Evolutionary conservation across 148 eudicot genomes (phyloP).

Genomic region (Fagopyrum homotropicum): DNA sequence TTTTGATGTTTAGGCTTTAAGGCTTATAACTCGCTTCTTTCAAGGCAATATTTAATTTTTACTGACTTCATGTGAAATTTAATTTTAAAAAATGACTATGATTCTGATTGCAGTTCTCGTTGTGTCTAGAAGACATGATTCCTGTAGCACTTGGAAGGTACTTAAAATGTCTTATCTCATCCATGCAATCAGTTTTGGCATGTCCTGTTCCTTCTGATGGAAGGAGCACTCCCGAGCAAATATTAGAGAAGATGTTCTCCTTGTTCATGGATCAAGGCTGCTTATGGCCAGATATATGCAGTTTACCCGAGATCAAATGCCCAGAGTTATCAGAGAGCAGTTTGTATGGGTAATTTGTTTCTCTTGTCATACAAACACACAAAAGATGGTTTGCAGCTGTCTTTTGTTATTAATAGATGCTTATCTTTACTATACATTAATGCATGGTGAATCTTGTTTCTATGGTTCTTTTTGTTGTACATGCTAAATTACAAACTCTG

Average conservation of each 20-base stretch:
- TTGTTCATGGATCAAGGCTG: constrained; percentile 88
- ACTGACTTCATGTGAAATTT: background rate
- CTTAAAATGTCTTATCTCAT: constrained; percentile 58
- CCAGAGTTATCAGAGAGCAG: constrained; percentile 68
- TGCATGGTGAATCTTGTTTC: background rate
- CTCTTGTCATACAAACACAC: constrained; percentile 8
- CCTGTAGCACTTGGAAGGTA: constrained; percentile 93
- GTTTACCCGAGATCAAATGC: constrained; percentile 69
- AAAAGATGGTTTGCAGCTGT: background rate
- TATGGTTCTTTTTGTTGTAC: background rate
- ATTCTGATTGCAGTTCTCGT: constrained; percentile 66
- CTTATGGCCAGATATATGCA: constrained; percentile 84
- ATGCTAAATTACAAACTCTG: background rate
- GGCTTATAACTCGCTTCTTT: background rate
- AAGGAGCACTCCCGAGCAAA: constrained; percentile 43
- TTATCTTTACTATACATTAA: background rate
- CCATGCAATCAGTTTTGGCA: constrained; percentile 36
- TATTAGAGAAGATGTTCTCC: constrained; percentile 81
- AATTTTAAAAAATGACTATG: background rate
- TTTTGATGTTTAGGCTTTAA: background rate
- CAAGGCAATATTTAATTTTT: background rate
- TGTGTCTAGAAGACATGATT: constrained; percentile 95
- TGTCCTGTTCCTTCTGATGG: constrained; percentile 20
- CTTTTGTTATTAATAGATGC: background rate
- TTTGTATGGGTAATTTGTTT: constrained; percentile 60